Evolutionary conservation across 1,284 basidiomycete species (phyloP).

Genomic region (Papiliotrema terrestris): DNA sequence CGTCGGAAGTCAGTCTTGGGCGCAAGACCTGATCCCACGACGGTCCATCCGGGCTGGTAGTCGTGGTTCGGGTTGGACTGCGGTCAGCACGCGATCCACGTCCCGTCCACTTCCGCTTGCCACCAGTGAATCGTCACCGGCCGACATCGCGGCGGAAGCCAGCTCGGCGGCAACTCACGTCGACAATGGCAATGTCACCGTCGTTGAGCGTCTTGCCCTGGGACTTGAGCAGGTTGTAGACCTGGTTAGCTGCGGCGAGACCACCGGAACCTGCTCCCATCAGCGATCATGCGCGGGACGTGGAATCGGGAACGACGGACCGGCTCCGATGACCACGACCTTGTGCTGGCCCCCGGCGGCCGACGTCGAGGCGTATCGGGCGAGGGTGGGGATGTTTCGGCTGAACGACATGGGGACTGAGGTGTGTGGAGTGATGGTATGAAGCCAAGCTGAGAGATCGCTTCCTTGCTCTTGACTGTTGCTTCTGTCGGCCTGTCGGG

Average conservation of each 20-base stretch:
- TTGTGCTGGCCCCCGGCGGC: slow-evolving; percentile 43
- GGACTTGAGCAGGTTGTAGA: slow-evolving; percentile 70
- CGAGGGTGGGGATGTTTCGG: slow-evolving; percentile 5
- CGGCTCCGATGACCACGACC: slow-evolving; percentile 51
- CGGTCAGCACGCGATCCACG: neutral
- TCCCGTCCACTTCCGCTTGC: too few relatives aligned
- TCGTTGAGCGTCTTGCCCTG: slow-evolving; percentile 64
- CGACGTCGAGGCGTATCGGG: slow-evolving; percentile 14
- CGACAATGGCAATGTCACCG: slow-evolving; percentile 80
- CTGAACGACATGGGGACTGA: slow-evolving; percentile 1
- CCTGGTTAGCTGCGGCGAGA: slow-evolving; percentile 72
- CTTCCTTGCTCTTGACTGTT: neutral
- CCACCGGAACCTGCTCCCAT: slow-evolving; percentile 64
- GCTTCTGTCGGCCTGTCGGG: neutral
- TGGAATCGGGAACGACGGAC: slow-evolving; percentile 24
- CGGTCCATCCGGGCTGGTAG: slow-evolving; percentile 79
- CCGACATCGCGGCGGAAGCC: neutral
- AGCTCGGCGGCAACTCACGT: slow-evolving; percentile 46
- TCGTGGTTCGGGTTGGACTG: slow-evolving; percentile 38
- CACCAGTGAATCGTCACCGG: neutral
- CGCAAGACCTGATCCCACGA: slow-evolving; percentile 80
- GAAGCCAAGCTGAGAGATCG: neutral
- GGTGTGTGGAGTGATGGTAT: neutral
- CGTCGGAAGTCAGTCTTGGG: slow-evolving; percentile 65
- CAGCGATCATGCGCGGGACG: neutral